These are phyloP conservation scores for Macrophomina tecta DNA, from an alignment of 2,329 filamentous ascomycete genomes.

Conservation along the genomic window DNA sequence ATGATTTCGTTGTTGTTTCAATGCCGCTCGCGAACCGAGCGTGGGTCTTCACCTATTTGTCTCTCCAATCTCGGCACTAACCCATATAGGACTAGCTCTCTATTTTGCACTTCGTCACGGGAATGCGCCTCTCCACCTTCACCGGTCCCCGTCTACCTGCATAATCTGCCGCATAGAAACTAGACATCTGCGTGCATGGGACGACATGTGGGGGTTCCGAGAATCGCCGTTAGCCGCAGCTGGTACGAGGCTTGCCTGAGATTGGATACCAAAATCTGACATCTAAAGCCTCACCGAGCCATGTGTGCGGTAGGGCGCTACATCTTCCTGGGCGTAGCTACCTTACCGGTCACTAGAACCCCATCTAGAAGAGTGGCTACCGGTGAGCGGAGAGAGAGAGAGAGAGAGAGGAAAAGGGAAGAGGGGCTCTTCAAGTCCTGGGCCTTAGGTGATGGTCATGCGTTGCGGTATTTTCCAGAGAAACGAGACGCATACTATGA, in stretches of 20 bases:
- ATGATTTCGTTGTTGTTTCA: not conserved
- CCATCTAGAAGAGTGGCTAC: not conserved
- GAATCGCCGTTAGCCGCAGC: not conserved
- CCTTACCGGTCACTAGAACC: not conserved
- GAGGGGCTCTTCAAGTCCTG: too few species aligned
- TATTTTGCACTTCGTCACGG: not conserved
- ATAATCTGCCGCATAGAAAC: not conserved
- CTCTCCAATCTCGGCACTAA: not conserved
- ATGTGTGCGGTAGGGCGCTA: not conserved
- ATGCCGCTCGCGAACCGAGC: not conserved
- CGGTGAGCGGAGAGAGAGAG: not conserved
- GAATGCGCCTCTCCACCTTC: not conserved
- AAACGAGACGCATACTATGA: too few species aligned
- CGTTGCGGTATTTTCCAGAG: too few species aligned
- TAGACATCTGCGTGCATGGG: not conserved
- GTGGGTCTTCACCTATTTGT: not conserved
- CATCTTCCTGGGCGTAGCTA: not conserved
- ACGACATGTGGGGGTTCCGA: slow-evolving; percentile 1
- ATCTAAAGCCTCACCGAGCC: not conserved
- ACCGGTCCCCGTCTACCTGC: not conserved
- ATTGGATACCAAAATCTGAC: not conserved
- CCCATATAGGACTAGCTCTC: not conserved
- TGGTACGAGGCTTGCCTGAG: not conserved
- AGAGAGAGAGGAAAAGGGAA: too few species aligned
- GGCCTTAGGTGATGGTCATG: too few species aligned